Evolutionary conservation across 345 rosid species (phyloP), one percentile per base, ranked within the genome.

Genomic region (Gossypium bickii): DNA sequence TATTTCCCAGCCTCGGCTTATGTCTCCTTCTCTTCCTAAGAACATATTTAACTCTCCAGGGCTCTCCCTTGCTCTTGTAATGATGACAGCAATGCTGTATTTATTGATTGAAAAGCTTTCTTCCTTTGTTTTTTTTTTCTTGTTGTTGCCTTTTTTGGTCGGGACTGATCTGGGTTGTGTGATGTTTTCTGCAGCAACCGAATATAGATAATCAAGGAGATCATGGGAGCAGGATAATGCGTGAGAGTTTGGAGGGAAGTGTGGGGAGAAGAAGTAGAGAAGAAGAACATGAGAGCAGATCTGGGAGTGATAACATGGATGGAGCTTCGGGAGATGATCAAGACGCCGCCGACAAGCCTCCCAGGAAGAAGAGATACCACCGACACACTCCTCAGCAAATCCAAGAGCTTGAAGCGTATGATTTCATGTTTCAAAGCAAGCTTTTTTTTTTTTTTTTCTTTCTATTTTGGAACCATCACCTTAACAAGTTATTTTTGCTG

Each of bases 311-410:
- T 76, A 93, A 96, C 83, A 82, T 96, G 67, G 97, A 93, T 69
- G 98, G 97, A 6, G 93, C 78, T 77, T 96, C 99, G 45, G 99
- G 98, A 41, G 99, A 96, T 68, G 98, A 96, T 69, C 97, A 80
- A 78, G 99, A 96, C 77, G 94, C 89, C 38, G 89, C 89, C 73
- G 97, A 89, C 77, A 87, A 86, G 7, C 99, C 92, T 78, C 98
- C 98, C 0, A 81, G 89, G 74, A 96, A 96, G 86, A 96, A 96
- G 79, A 83, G 98, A 79, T 92, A 93, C 80, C 98, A 96, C 90
- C 98, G 99, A 83, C 99, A 96, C 89, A 96, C 98, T 78, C 98
- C 99, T 64, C 98, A 92, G 64, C 99, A 96, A 90, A 96, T 96
- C 92, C 99, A 93, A 80, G 99, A 96, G 34, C 99, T 96, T 24